phyloP scores from a whole-genome alignment of 352 stramenopile genomes.

The Globisporangium uncinulatum region DNA sequence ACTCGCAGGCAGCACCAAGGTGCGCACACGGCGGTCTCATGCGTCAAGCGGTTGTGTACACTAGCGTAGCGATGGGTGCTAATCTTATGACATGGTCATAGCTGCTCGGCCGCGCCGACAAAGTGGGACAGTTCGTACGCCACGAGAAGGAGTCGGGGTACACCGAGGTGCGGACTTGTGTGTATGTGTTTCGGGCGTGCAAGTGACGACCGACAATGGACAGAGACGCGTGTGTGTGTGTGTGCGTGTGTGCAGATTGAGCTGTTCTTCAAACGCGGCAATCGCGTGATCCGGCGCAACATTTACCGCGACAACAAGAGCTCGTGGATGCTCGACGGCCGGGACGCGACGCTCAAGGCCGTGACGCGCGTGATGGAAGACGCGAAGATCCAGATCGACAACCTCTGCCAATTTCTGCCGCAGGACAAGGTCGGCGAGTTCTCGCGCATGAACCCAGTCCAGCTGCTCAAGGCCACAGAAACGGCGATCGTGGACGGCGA shows the following conservation, averaged over 20 bases:
- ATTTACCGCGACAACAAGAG: conserved; percentile 91
- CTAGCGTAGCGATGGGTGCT: background rate
- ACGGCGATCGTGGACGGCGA: conserved; percentile 69
- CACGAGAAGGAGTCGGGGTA: conserved; percentile 82
- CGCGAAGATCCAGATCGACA: conserved; percentile 96
- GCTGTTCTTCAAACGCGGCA: conserved; percentile 77
- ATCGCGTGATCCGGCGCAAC: conserved; percentile 84
- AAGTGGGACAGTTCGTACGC: conserved; percentile 89
- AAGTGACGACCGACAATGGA: background rate
- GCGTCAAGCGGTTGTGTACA: background rate
- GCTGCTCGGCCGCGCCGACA: conserved; percentile 93
- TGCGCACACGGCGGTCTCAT: conserved; percentile 18
- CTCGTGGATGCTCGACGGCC: conserved; percentile 74
- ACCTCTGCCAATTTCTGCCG: conserved; percentile 98
- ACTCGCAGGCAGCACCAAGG: conserved; percentile 91
- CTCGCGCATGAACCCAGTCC: conserved; percentile 76
- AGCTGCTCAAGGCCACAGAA: conserved; percentile 79
- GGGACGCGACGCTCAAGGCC: conserved; percentile 61
- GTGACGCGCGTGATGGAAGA: conserved; percentile 74
- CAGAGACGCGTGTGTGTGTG: background rate
- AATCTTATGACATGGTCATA: conserved; percentile 12
- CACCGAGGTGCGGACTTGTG: conserved; percentile 39
- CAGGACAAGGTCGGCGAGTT: conserved; percentile 95
- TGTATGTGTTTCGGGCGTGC: background rate
- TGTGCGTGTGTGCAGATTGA: conserved; percentile 80